Evolutionary conservation across 202 grass and related monocot genomes (phyloP).

Genomic region (Hordeum pubiflorum): DNA sequence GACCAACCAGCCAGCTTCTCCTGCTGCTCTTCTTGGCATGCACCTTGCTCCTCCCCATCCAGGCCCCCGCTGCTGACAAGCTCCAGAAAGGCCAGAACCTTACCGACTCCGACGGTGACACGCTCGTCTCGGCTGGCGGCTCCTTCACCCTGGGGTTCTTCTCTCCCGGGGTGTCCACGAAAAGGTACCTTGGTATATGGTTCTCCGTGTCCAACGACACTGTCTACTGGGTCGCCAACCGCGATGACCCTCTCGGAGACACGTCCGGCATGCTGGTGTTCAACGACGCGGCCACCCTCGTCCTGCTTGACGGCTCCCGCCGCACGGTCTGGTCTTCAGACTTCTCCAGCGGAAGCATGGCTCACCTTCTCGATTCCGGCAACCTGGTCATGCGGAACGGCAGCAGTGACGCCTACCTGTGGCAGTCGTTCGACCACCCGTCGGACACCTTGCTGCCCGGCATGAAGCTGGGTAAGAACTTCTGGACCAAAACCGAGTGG

Average conservation of each 20-base stretch:
- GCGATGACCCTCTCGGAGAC: background rate
- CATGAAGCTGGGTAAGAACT: conserved; percentile 45
- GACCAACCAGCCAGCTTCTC: background rate
- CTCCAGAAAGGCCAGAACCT: conserved; percentile 21
- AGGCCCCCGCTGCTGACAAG: background rate
- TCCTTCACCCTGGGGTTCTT: conserved; percentile 47
- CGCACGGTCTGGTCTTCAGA: background rate
- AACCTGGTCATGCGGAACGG: conserved; percentile 37
- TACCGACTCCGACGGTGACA: conserved; percentile 25
- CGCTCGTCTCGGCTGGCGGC: conserved; percentile 2
- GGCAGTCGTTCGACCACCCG: conserved; percentile 66
- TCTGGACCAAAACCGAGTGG: background rate
- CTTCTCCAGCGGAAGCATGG: background rate
- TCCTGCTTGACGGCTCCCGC: conserved; percentile 19
- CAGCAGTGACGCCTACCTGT: background rate
- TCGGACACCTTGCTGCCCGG: conserved; percentile 50
- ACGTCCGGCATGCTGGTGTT: conserved; percentile 7
- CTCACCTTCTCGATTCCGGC: conserved; percentile 17
- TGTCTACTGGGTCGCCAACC: conserved; percentile 46
- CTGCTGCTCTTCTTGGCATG: background rate
- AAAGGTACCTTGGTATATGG: conserved; percentile 39
- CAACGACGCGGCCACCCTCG: background rate
- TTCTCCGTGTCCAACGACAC: conserved; percentile 16
- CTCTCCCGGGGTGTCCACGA: background rate
- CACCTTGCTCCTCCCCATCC: background rate